Evolutionary conservation across 2,329 filamentous ascomycete genomes (phyloP), one percentile per base, ranked within the genome.

Genomic region (Xylaria hypoxylon): DNA sequence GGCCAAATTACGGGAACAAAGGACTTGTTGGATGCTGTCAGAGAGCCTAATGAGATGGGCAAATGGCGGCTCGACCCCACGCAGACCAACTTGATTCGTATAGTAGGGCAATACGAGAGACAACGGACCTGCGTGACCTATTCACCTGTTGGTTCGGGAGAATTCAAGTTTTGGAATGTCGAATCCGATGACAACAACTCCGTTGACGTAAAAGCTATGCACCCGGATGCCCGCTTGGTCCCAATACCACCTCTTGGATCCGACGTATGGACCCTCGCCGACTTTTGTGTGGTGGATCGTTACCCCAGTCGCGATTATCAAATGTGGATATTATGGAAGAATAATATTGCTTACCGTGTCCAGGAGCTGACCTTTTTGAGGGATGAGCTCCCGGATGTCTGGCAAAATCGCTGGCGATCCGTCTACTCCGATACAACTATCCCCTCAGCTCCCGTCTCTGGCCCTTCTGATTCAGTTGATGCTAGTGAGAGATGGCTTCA

Each of bases 151-250:
- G 92, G 94, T 33, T 87, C 90, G 45, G 92, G 96, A 40, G 91
- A 95, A 76, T 98, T 99, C 85, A 98, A 97, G 78, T 94, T 99
- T 76, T 99, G 94, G 93, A 85, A 82, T 70, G 80, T 89, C n/a
- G 87, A 87, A 59, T 87, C 91, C 19, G 87, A 89, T 71, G 87
- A 90, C 59, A 86, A 86, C 72, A 84, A 91, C 73, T 83, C 81
- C 2, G 77, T 93, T 22, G 84, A 89, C 8, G 83, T 96, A 15
- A 86, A 89, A 68, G 93, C 96, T 72, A 81, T 93, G 24, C 94
- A 92, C 71, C 86, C 91, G 0, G 83, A 86, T 11, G 76, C 81
- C 7, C 82, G 85, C 13, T 82, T 96, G 35, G 84, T 90, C 28
- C 92, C 94, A 1, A 87, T 87, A 66, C 89, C 85, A 75, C 90